Base-by-base conservation (phyloP, 2,329 filamentous ascomycete species). In the Xylariaceae sp. region DNA sequence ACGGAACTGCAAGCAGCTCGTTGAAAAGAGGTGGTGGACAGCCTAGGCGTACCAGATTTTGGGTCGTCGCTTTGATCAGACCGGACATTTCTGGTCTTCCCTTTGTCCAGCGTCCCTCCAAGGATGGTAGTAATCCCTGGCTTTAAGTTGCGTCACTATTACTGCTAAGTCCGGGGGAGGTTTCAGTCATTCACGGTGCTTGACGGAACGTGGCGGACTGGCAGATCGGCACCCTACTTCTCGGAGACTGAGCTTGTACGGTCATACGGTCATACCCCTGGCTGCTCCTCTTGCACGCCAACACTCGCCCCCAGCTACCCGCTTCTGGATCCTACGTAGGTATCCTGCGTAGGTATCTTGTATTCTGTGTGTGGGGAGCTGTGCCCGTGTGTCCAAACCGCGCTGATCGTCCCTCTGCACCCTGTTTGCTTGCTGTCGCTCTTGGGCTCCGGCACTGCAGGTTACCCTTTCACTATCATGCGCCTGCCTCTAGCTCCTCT, bases 71-170 rank as follows among this genome's bases (percentile, higher is more conserved):
- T 47, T 55, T 61, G 57, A 48, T 60, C 57, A 52, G 55, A 59
- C 57, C 52, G 53, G 59, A 48, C 50, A 61, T 48, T 52, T 53
- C 47, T 54, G 48, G 45, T 34, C 53, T 54, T 67, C 64, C 62
- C 57, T 64, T 64, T 53, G 60, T 54, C 62, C 63, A 64, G 57
- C 57, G 58, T 59, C 48, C 55, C 50, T 56, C 58, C 61, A 57
- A 60, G 35, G 47, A 44, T 55, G 56, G 51, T 58, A 51, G 52
- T 33, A 43, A 48, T 44, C 48, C 52, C 48, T 52, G 54, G 47
- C 50, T 50, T 49, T 53, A 53, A 53, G 52, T 28, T 44, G 40
- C 43, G 49, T 50, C 54, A 55, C 50, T 62, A 59, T 64, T 50
- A 41, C 46, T 50, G 38, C 49, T 7, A 46, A 44, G 39, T 35